Evolutionary conservation across 169 alveolate species (phyloP), one percentile per base, ranked within the genome.

Genomic region (Babesia ovata): DNA sequence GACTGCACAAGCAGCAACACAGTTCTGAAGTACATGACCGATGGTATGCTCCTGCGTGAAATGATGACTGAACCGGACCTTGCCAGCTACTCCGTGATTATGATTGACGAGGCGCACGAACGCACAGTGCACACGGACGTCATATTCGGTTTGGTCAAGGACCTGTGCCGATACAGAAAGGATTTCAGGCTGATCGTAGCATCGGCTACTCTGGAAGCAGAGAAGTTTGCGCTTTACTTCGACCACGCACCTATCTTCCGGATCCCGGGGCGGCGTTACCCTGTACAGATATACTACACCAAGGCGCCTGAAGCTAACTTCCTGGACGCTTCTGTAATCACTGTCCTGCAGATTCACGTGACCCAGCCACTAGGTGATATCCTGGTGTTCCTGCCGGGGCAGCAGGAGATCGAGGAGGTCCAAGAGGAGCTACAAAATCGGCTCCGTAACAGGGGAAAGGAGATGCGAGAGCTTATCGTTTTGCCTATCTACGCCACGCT

Each of bases 81-180:
- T 57, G 87, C 88, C 28, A 91, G 91, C 46, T 98, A 97, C 89
- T 93, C 98, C 0, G 98, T 95, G 24, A 72, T 99, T 63, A 95
- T 98, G 86, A 93, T 99, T 29, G 99, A 99, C 92, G 99, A 99
- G 90, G 99, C 99, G 17, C 99, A 99, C 87, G 99, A 98, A 91
- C 95, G 99, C 81, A 97, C 99, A 14, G 92, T 98, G 29, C 98
- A 96, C 79, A 98, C 99, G 12, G 99, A 98, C 94, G 95, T 98
- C 24, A 94, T 98, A 63, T 97, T 98, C 77, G 99, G 99, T 0
- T 91, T 98, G 58, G 94, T 97, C 36, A 98, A 98, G 86, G 99
- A 97, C 89, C 85, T 97, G 58, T 83, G 90, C 24, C 82, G 95
- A 44, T 91, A 86, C 48, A 85, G 97, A 50, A 86, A 95, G 44